Evolutionary conservation across 1,139 yeast species (phyloP).

Genomic region (Sugiyamaella neomexicana): DNA sequence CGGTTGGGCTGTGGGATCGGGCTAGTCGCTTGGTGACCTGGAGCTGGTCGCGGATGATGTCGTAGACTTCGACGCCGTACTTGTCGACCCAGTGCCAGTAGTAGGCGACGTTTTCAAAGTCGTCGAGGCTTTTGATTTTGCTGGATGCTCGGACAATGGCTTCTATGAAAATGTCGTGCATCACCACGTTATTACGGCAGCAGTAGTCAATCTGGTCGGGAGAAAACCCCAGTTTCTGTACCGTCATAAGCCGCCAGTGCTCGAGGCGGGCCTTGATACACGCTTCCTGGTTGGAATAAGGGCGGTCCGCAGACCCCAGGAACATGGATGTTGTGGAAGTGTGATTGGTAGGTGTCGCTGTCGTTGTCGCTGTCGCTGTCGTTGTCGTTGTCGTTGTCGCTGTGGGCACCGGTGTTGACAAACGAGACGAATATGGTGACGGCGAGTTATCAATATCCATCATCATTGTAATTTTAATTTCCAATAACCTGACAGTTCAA

Average conservation of each 20-base stretch:
- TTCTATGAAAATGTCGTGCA: conserved; percentile 36
- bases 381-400: background rate
- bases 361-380: too few relatives aligned
- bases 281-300: conserved; percentile 16
- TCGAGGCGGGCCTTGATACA: conserved; percentile 25
- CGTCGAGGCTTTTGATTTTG: conserved; percentile 29
- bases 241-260: conserved; percentile 32
- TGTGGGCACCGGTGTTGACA: background rate
- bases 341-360: background rate
- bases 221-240: conserved; percentile 29
- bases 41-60: conserved; percentile 28
- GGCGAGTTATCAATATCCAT: conserved; percentile 15
- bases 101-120: conserved; percentile 30
- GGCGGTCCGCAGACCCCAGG: conserved; percentile 17
- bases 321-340: conserved; percentile 11
- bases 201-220: conserved; percentile 31
- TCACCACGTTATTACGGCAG: conserved; percentile 33
- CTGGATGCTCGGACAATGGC: conserved; percentile 32
- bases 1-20: conserved; percentile 12
- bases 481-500: too few relatives aligned
- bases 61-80: conserved; percentile 33
- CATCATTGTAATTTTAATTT: background rate
- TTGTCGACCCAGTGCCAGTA: conserved; percentile 36
- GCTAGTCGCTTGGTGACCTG: conserved; percentile 19
- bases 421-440: background rate